These are phyloP conservation scores for Cymbomonas tetramitiformis DNA, from an alignment of 139 green algal genomes.

Conservation along the genomic window DNA sequence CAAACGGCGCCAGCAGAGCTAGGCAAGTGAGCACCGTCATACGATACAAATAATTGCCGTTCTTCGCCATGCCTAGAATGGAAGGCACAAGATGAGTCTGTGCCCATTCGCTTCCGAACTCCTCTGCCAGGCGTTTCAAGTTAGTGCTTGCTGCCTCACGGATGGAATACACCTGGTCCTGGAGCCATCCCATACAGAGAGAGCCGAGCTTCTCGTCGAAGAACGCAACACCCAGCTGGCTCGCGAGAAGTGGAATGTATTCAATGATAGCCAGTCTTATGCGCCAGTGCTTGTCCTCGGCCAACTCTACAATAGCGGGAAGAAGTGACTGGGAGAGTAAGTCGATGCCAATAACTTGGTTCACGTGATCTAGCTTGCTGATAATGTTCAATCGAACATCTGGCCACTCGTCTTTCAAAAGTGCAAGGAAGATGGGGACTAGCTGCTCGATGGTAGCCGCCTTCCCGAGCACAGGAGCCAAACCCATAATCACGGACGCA, in stretches of 20 bases:
- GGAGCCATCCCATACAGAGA: slow-evolving; percentile 88
- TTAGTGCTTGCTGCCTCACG: slow-evolving; percentile 76
- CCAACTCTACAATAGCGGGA: slow-evolving; percentile 88
- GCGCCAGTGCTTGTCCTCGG: slow-evolving; percentile 94
- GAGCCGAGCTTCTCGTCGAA: slow-evolving; percentile 76
- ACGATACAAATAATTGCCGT: slow-evolving; percentile 87
- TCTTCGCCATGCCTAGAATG: slow-evolving; percentile 37
- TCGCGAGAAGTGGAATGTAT: slow-evolving; percentile 89
- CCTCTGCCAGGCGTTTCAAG: slow-evolving; percentile 66
- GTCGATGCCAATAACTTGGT: slow-evolving; percentile 84
- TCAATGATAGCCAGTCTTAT: slow-evolving; percentile 94
- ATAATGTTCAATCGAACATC: slow-evolving; percentile 97
- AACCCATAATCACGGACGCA: slow-evolving; percentile 81
- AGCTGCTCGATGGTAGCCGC: slow-evolving; percentile 73
- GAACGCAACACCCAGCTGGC: slow-evolving; percentile 66
- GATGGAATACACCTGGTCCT: slow-evolving; percentile 75
- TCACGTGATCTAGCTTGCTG: slow-evolving; percentile 86
- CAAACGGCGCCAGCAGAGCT: slow-evolving; percentile 53
- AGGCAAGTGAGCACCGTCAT: slow-evolving; percentile 80
- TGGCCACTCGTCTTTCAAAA: slow-evolving; percentile 86
- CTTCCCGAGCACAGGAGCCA: slow-evolving; percentile 76
- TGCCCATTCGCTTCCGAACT: slow-evolving; percentile 89
- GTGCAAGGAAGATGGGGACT: slow-evolving; percentile 77
- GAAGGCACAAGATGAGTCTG: slow-evolving; percentile 70
- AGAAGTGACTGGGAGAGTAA: slow-evolving; percentile 80